Conservation (phyloP, 2,329 filamentous ascomycete genomes). For the Curvularia eragrostidis region DNA sequence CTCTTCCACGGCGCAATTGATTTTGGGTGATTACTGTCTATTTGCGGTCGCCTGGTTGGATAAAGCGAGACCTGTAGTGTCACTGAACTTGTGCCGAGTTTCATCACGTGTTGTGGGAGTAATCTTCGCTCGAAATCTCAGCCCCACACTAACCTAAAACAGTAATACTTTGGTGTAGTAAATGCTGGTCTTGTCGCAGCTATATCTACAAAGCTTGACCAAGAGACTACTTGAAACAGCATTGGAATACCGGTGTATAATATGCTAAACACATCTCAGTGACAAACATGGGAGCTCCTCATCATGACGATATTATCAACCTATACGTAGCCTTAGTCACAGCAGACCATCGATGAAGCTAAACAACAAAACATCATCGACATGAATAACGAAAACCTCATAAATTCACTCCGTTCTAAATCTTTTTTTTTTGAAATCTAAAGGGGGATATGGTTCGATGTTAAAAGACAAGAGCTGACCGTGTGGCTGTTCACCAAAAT, state of each 20-base stretch:
- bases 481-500: too few species aligned
- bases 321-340: neutral
- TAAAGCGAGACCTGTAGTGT: neutral
- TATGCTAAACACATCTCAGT: too few species aligned
- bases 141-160: neutral
- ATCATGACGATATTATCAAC: too few species aligned
- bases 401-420: neutral
- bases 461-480: too few species aligned
- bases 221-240: too few species aligned
- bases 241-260: too few species aligned
- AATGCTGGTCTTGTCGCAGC: neutral
- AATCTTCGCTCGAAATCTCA: neutral
- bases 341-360: neutral
- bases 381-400: neutral
- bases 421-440: too few species aligned
- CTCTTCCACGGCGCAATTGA: neutral
- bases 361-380: neutral
- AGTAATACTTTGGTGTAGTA: neutral
- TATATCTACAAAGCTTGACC: too few species aligned
- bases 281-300: too few species aligned
- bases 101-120: neutral
- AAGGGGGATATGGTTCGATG: too few species aligned
- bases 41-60: neutral
- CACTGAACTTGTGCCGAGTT: neutral
- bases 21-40: neutral